Evolutionary conservation across 2,329 filamentous ascomycete genomes (phyloP), one percentile per base, ranked within the genome.

Genomic region (Akanthomyces dipterigenus): DNA sequence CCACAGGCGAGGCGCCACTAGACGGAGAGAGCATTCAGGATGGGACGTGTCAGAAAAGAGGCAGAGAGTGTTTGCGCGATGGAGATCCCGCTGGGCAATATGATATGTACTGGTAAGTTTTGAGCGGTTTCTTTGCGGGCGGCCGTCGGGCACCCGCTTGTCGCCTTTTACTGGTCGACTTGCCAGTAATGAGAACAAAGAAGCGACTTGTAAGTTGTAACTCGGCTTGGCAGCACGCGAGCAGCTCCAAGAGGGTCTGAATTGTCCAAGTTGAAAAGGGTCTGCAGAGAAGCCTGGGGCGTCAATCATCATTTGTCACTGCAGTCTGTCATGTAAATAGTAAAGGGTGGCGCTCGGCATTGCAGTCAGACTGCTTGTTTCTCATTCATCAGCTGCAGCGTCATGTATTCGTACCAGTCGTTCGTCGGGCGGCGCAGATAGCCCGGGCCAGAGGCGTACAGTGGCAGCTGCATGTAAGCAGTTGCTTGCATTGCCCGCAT

Each of bases 21-120:
- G 22, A 14, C 46, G 50, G 45, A 12, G 36, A 9, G 31, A 58
- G 31, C 22, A 28, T 20, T 48, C 31, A 11, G 55, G 45, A 58
- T 26, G 55, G 55, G 46, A 49, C 55, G 24, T 58, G 55, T 58
- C 55, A 50, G 55, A 50, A 58, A 50, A 40, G 34, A 50, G 22
- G 31, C 22, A 45, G 38, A 3, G 24, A 31, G 55, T 36, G 14
- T 16, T 57, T 3, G 20, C 31, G 26, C 7, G 20, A 38, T 24
- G 31, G 40, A 26, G 43, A 43, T 43, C n/a, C 55, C 55, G 31
- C 28, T 31, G 14, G 16, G 42, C 34, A 49, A 57, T 57, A 57
- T 57, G 55, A 57, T 57, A 43, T 57, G 55, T n/a, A n/a, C n/a
- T n/a, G n/a, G n/a, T 57, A 57, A 57, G 55, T 48, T 57, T 57